phyloP scores from a whole-genome alignment of 2,329 filamentous ascomycete genomes.

The Arthrobotrys sphaeroides region DNA sequence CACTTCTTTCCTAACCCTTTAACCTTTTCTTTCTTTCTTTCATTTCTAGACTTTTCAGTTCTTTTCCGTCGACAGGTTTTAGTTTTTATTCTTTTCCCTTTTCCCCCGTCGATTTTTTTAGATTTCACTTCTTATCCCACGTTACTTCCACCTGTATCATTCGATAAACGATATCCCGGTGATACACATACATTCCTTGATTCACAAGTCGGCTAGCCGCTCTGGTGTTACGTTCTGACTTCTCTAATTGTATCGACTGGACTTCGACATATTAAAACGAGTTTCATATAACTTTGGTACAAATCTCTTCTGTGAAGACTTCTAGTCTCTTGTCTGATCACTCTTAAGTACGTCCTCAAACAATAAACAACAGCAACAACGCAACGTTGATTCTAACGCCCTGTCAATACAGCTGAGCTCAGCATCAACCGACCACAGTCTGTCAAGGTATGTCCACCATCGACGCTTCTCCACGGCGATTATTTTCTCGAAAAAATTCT shows the following conservation, averaged over 20 bases:
- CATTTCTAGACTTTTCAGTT: slow-evolving; percentile 15
- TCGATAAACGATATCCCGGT: slow-evolving; percentile 28
- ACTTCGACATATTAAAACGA: slow-evolving; percentile 53
- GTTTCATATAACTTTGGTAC: slow-evolving; percentile 35
- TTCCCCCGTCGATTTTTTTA: slow-evolving; percentile 3
- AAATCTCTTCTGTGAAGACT: slow-evolving; percentile 16
- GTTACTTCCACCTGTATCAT: background rate
- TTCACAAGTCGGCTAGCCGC: slow-evolving; percentile 13
- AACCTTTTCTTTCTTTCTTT: slow-evolving; percentile 5
- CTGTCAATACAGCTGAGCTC: background rate
- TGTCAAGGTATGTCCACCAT: slow-evolving; percentile 5
- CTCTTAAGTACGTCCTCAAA: background rate
- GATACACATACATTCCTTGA: slow-evolving; percentile 13
- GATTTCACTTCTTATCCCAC: slow-evolving; percentile 14
- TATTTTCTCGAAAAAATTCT: background rate
- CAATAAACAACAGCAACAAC: background rate
- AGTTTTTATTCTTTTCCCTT: slow-evolving; percentile 1
- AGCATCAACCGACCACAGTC: slow-evolving; percentile 1
- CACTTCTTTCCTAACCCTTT: slow-evolving; percentile 6
- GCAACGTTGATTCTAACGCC: background rate
- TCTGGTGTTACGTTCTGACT: slow-evolving; percentile 8
- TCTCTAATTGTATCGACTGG: slow-evolving; percentile 32
- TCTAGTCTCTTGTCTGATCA: background rate
- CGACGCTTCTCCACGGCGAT: background rate
- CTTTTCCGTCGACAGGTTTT: slow-evolving; percentile 17